Evolutionary conservation across 352 stramenopile species (phyloP).

Genomic region (Peronospora belbahrii): DNA sequence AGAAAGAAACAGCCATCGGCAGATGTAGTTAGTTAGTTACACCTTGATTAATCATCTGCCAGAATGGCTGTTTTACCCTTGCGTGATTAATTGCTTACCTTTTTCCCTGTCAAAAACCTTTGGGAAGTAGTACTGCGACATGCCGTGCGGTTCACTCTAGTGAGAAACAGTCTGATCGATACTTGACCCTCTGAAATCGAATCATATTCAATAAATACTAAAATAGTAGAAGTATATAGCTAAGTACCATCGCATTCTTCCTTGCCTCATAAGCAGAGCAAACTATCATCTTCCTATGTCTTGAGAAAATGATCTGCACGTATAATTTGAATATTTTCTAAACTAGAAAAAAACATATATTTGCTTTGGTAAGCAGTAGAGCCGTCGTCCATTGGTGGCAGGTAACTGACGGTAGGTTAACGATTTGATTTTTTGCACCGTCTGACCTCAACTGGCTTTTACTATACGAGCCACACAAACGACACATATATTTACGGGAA

Average conservation of each 20-base stretch:
- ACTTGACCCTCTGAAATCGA: not conserved
- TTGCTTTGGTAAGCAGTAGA: not conserved
- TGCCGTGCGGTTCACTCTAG: conserved; percentile 1
- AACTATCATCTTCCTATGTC: too few species aligned
- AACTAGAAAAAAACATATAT: not conserved
- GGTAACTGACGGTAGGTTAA: too few species aligned
- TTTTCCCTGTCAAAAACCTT: conserved; percentile 2
- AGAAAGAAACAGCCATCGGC: too few species aligned
- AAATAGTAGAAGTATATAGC: not conserved
- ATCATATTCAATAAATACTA: not conserved
- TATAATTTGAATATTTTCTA: not conserved
- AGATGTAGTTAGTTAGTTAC: too few species aligned
- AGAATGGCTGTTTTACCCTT: too few species aligned
- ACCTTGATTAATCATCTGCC: too few species aligned
- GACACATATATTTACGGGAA: conserved; percentile 3
- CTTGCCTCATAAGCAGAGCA: not conserved
- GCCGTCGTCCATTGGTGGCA: too few species aligned
- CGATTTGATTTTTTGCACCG: too few species aligned
- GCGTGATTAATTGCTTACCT: too few species aligned
- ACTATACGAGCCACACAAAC: conserved; percentile 13
- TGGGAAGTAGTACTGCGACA: conserved; percentile 5
- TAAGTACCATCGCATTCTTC: not conserved
- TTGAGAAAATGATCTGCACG: too few species aligned
- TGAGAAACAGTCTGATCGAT: not conserved
- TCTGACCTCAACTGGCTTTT: conserved; percentile 6